phyloP scores from a whole-genome alignment of 208 protist species.

The Acanthamoeba divionensis region DNA sequence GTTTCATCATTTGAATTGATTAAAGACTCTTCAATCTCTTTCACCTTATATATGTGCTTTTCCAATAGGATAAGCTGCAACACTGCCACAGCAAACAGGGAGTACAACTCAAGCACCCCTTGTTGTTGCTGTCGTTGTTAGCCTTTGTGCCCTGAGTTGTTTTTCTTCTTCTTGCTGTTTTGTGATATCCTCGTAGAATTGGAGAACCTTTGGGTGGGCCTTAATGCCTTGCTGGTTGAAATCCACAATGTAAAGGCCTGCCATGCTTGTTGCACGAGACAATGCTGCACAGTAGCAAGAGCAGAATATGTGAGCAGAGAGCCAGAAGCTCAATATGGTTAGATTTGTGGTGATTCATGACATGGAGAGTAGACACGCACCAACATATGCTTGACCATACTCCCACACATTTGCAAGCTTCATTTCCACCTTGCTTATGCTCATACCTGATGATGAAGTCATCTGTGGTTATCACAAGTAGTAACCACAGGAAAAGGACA shows the following conservation, averaged over 20 bases:
- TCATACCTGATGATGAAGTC: not conserved
- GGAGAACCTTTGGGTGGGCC: conserved; percentile 10
- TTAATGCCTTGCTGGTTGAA: not conserved
- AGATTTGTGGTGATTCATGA: too few relatives aligned
- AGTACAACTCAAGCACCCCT: too few relatives aligned
- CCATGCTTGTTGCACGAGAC: not conserved
- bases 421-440: conserved; percentile 40
- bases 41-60: too few relatives aligned
- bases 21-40: too few relatives aligned
- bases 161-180: not conserved
- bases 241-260: conserved; percentile 22
- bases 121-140: too few relatives aligned
- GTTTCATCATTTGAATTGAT: too few relatives aligned
- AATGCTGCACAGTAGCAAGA: not conserved
- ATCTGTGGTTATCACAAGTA: too few relatives aligned
- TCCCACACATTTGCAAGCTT: not conserved
- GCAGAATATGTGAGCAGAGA: too few relatives aligned
- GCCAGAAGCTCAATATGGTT: too few relatives aligned
- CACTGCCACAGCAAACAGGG: too few relatives aligned
- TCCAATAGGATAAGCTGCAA: too few relatives aligned
- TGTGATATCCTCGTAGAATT: conserved; percentile 18
- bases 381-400: conserved; percentile 46
- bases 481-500: not conserved
- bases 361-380: not conserved
- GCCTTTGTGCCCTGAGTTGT: too few relatives aligned